These are phyloP conservation scores for Aspergillus sclerotioniger DNA, from an alignment of 495 filamentous ascomycete species.

Conservation along the genomic window DNA sequence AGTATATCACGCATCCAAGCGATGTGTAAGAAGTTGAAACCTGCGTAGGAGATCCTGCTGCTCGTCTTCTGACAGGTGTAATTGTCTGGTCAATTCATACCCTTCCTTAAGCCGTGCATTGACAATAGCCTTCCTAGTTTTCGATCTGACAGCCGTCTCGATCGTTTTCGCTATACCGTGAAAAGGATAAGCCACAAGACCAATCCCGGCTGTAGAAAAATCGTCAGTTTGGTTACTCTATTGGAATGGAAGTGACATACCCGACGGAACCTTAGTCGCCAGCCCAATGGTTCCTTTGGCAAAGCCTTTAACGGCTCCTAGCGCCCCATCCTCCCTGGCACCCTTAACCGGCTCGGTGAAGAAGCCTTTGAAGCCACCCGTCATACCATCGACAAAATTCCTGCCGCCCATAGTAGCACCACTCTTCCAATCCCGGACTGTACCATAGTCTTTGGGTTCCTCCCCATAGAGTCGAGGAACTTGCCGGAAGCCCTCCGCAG, in stretches of 20 bases:
- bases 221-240: no score
- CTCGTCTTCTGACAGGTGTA: background rate
- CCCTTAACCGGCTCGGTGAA: slow-evolving; percentile 64
- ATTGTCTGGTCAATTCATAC: background rate
- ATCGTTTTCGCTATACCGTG: slow-evolving; percentile 29
- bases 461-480: slow-evolving; percentile 77
- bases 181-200: slow-evolving; percentile 26
- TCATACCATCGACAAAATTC: slow-evolving; percentile 68
- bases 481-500: slow-evolving; percentile 82
- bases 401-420: slow-evolving; percentile 37
- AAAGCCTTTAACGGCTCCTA: slow-evolving; percentile 64
- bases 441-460: slow-evolving; percentile 37
- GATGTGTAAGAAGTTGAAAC: background rate
- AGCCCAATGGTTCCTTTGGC: slow-evolving; percentile 75
- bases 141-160: slow-evolving; percentile 20
- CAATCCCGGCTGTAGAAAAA: slow-evolving; percentile 21
- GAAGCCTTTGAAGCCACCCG: slow-evolving; percentile 71
- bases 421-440: slow-evolving; percentile 37
- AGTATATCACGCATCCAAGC: background rate
- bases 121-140: slow-evolving; percentile 23
- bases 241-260: slow-evolving; percentile 17
- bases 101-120: slow-evolving; percentile 20
- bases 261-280: slow-evolving; percentile 56
- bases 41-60: background rate
- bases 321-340: slow-evolving; percentile 54